Percentiles rank a stretch among this genome's conserved stretches.
Conservation (phyloP, 352 stramenopile genomes). For the Peronospora destructor region DNA sequence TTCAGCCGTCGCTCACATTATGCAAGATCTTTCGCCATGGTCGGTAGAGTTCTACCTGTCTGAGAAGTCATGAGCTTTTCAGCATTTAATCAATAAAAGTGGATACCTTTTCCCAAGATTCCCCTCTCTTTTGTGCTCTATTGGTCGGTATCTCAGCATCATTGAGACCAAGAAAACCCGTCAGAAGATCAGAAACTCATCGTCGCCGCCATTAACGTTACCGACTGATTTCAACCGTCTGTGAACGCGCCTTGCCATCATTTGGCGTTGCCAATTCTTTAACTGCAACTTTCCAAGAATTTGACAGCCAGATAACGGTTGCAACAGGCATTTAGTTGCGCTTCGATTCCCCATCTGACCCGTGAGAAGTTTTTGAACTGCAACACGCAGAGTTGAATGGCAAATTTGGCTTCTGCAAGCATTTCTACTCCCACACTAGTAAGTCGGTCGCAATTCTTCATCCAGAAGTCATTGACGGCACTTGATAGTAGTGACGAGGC, state of each 20-base stretch:
- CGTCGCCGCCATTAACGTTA: neutral
- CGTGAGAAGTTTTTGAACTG: constrained; percentile 4
- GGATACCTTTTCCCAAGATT: constrained; percentile 7
- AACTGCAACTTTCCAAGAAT: constrained; percentile 11
- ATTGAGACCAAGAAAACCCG: constrained; percentile 4
- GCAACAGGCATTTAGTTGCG: constrained; percentile 13
- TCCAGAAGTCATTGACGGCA: constrained; percentile 12
- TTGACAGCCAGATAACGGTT: constrained; percentile 24
- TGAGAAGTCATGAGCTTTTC: too few species aligned
- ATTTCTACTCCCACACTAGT: constrained; percentile 7
- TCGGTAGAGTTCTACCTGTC: too few species aligned
- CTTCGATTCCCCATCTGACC: constrained; percentile 21
- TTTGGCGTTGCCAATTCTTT: constrained; percentile 13
- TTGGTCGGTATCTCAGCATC: constrained; percentile 11
- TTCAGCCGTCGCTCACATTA: too few species aligned
- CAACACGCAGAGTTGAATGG: constrained; percentile 25
- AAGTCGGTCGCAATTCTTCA: constrained; percentile 21
- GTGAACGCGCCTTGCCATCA: neutral
- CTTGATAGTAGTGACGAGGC: constrained; percentile 38
- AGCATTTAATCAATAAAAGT: too few species aligned
- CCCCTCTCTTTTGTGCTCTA: constrained; percentile 14
- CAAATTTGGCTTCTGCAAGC: constrained; percentile 21
- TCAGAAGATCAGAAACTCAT: constrained; percentile 1
- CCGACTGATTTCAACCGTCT: constrained; percentile 9
- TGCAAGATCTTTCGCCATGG: too few species aligned